Base-by-base conservation (phyloP, 106 monocot species). In the Amphibolis antarctica region DNA sequence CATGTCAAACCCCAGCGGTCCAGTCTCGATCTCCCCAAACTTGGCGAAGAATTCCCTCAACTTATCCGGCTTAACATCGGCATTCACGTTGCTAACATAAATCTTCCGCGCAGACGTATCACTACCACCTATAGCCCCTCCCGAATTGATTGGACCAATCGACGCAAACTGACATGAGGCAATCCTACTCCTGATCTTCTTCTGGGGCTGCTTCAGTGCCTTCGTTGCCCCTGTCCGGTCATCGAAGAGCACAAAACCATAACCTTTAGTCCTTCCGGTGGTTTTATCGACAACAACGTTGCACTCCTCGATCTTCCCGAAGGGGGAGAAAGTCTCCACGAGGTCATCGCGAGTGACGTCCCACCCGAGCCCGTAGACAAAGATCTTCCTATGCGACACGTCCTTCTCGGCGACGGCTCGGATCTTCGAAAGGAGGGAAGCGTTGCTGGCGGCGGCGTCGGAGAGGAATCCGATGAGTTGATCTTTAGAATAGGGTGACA, bases 1-100 rank as follows among this genome's bases (percentile, higher is more conserved):
- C 68, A 81, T 85, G 44, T 93, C 93, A 13, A 89, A 66, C 13
- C 93, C 88, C 5, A 93, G 53, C n/a, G 93, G 93, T 3, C 93
- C 93, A 61, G 85, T 88, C 65, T 93, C 93, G 11, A 93, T 81
- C 74, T 93, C 93, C 53, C 93, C 93, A 54, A 69, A 93, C 75
- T 81, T 76, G 4, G 80, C 42, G 56, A 93, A 89, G 75, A 86
- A 93, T 69, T 81, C 71, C 23, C 75, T 20, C 28, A 93, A 50
- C 66, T 79, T 89, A 46, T 83, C 65, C 0, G 83, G 76, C 19
- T 89, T 85, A 3, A 89, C 21, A 1, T 83, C 88, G 3, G 78
- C 56, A 1, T 76, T 71, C 1, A 94, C 94, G 54, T 89, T 89
- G 69, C 94, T 89, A 9, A 94, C 83, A 50, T 76, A 94, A 28